Conservation (phyloP, 75 land plant genomes). For the Picea sitchensis region DNA sequence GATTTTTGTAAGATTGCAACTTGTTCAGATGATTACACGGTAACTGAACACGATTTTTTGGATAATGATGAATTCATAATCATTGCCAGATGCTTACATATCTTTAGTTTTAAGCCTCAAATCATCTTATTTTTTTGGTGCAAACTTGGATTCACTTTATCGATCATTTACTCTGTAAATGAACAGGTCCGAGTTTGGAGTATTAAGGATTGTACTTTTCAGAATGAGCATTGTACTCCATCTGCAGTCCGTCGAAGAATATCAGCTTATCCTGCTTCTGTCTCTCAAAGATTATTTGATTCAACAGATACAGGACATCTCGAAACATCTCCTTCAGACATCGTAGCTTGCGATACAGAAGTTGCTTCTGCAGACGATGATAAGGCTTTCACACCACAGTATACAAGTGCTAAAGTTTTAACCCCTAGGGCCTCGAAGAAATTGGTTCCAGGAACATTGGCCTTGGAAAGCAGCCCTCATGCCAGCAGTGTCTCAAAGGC, state of each 20-base stretch:
- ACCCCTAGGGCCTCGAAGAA: conserved; percentile 6
- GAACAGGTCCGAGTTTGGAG: conserved; percentile 76
- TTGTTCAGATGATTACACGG: conserved; percentile 87
- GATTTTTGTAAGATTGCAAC: conserved; percentile 75
- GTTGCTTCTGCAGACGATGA: not conserved
- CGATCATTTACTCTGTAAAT: not conserved
- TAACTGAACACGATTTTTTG: conserved; percentile 16
- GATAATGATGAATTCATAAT: not conserved
- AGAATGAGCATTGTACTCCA: conserved; percentile 20
- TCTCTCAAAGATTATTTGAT: conserved; percentile 8
- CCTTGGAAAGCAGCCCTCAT: conserved; percentile 2
- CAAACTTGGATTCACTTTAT: not conserved
- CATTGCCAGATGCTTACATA: not conserved
- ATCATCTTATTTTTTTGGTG: not conserved
- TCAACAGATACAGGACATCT: not conserved
- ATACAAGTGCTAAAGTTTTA: not conserved
- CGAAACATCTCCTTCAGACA: conserved; percentile 1
- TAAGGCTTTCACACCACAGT: not conserved
- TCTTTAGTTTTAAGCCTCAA: not conserved
- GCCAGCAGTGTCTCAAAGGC: conserved; percentile 3
- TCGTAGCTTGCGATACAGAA: not conserved
- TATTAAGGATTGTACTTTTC: conserved; percentile 10
- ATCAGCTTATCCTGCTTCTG: conserved; percentile 32
- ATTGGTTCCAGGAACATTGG: not conserved
- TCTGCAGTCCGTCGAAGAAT: conserved; percentile 40